Evolutionary conservation across 805 yeast genomes (phyloP).

Genomic region (Lipomyces kockii): DNA sequence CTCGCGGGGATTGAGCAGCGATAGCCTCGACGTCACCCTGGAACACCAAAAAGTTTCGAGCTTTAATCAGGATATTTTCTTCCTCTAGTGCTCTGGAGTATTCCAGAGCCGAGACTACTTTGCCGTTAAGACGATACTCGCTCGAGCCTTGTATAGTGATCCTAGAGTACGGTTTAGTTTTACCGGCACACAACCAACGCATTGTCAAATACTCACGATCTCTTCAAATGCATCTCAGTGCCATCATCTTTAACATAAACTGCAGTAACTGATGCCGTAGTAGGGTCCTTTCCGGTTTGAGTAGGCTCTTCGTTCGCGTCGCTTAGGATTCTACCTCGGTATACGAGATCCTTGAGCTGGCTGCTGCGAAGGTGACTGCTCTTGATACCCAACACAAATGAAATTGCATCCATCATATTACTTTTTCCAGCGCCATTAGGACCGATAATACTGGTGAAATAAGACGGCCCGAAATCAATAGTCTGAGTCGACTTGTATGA

Average conservation of each 20-base stretch:
- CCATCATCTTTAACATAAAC: conserved; percentile 68
- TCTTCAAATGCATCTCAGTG: conserved; percentile 61
- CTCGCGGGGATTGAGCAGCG: conserved; percentile 82
- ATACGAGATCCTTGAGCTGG: conserved; percentile 74
- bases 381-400: conserved; percentile 88
- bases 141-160: conserved; percentile 60
- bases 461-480: conserved; percentile 76
- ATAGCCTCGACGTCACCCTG: conserved; percentile 97
- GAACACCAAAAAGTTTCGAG: conserved; percentile 88
- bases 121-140: conserved; percentile 68
- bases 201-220: conserved; percentile 49
- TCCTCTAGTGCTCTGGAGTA: conserved; percentile 68
- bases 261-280: conserved; percentile 75
- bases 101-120: conserved; percentile 62
- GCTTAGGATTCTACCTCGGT: conserved; percentile 63
- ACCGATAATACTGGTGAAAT: conserved; percentile 90
- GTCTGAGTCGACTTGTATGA: conserved; percentile 79
- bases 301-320: conserved; percentile 36
- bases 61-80: conserved; percentile 84
- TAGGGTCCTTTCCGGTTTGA: conserved; percentile 28
- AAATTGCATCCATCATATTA: conserved; percentile 95
- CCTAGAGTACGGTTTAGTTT: conserved; percentile 9
- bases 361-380: conserved; percentile 75
- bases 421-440: conserved; percentile 99
- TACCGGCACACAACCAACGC: background rate